phyloP scores from a whole-genome alignment of 495 filamentous ascomycete genomes.

The Halenospora varia region DNA sequence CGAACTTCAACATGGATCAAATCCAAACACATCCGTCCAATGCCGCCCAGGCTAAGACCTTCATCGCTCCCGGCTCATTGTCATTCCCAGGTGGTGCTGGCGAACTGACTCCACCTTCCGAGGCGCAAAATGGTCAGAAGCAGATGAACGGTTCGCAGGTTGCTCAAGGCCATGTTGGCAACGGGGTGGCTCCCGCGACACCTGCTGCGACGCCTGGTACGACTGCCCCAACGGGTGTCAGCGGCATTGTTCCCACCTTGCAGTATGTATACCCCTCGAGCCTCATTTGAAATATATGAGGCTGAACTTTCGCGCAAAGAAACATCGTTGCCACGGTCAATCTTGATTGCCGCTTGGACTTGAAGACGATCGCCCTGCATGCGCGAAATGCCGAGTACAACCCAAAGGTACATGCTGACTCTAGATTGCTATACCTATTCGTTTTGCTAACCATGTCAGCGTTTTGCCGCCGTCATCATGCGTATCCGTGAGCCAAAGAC shows the following conservation, averaged over 20 bases:
- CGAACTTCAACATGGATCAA: constrained; percentile 60
- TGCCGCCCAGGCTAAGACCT: constrained; percentile 85
- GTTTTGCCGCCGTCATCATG: constrained; percentile 99
- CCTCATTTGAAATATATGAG: constrained; percentile 34
- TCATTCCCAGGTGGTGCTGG: constrained; percentile 82
- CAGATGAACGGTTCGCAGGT: constrained; percentile 54
- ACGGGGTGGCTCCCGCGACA: constrained; percentile 91
- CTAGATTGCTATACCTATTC: constrained; percentile 26
- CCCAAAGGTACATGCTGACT: constrained; percentile 71
- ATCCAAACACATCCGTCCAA: constrained; percentile 87
- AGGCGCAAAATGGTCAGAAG: constrained; percentile 44
- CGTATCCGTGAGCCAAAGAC: constrained; percentile 99
- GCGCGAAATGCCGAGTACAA: constrained; percentile 99
- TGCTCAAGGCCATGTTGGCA: constrained; percentile 57
- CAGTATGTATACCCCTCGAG: constrained; percentile 75
- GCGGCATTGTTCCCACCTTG: constrained; percentile 93
- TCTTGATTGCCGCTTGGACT: constrained; percentile 93
- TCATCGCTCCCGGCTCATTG: constrained; percentile 82
- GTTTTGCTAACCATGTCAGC: constrained; percentile 52
- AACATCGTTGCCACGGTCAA: constrained; percentile 99
- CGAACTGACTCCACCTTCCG: constrained; percentile 75
- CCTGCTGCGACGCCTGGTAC: constrained; percentile 91
- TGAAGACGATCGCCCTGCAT: constrained; percentile 98
- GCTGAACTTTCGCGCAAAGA: constrained; percentile 72
- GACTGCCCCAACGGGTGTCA: constrained; percentile 56